Evolutionary conservation across 306 rosid genomes (phyloP).

Genomic region (Cajanus cajan): DNA sequence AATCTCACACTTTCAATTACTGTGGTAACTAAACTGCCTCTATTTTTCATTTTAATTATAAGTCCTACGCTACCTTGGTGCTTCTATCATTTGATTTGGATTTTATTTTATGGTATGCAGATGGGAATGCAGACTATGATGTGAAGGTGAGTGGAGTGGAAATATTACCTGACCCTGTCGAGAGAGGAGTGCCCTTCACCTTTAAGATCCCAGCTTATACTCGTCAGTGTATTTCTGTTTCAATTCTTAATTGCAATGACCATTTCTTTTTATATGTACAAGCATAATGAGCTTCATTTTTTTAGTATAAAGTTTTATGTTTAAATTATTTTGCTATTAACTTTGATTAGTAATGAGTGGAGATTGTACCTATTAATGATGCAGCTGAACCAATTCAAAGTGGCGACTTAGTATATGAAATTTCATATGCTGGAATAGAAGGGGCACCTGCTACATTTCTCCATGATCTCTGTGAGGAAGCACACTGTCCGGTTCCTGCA

Average conservation of each 20-base stretch:
- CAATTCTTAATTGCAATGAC: neutral
- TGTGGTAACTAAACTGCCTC: slow-evolving; percentile 49
- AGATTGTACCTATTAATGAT: slow-evolving; percentile 17
- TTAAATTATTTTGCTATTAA: neutral
- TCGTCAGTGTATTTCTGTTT: neutral
- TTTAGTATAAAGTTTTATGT: neutral
- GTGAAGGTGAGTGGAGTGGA: slow-evolving; percentile 64
- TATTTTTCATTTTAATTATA: neutral
- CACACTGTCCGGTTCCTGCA: slow-evolving; percentile 53
- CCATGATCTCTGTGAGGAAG: slow-evolving; percentile 59
- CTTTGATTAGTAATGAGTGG: neutral
- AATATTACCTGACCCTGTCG: slow-evolving; percentile 68
- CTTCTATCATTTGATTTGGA: neutral
- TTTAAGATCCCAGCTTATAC: slow-evolving; percentile 76
- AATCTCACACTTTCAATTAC: slow-evolving; percentile 47
- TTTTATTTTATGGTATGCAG: slow-evolving; percentile 39
- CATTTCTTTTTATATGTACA: neutral
- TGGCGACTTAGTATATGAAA: slow-evolving; percentile 68
- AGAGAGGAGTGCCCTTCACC: slow-evolving; percentile 68
- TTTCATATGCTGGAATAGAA: slow-evolving; percentile 53
- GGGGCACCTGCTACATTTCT: slow-evolving; percentile 28
- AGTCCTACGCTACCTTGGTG: neutral
- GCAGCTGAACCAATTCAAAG: slow-evolving; percentile 53
- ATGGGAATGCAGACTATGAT: slow-evolving; percentile 48
- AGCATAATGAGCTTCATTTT: neutral